Conservation (phyloP, 805 yeast genomes). For the Wickerhamomyces pijperi region DNA sequence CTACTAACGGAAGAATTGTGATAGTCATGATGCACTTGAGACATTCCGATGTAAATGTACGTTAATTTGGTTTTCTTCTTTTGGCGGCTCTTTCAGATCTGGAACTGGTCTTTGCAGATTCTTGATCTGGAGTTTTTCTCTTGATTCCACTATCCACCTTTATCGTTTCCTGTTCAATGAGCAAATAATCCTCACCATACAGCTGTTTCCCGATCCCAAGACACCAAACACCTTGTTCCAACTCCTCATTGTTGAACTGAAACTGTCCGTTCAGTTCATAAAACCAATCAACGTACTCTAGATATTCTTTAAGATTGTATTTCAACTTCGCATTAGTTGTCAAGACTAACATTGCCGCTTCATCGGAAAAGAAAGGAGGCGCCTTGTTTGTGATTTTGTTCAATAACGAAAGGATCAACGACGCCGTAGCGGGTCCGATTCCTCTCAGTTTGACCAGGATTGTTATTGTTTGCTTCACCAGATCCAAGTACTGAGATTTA, state of each 20-base stretch:
- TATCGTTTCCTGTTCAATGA: no score
- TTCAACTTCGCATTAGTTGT: constrained; percentile 8
- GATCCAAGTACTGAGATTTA: constrained; percentile 4
- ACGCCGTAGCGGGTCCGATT: constrained; percentile 20
- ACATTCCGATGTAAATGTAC: no score
- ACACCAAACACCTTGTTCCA: constrained; percentile 18
- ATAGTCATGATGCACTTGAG: no score
- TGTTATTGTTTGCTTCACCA: constrained; percentile 6
- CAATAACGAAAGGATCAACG: constrained; percentile 13
- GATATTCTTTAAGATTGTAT: constrained; percentile 14
- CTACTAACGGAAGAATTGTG: no score
- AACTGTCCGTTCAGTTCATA: constrained; percentile 6
- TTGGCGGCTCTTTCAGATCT: no score
- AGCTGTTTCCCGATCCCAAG: constrained; percentile 1
- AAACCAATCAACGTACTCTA: constrained; percentile 8
- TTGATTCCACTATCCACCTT: no score
- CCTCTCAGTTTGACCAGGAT: constrained; percentile 11
- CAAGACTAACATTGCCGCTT: constrained; percentile 12
- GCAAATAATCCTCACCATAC: constrained; percentile 1
- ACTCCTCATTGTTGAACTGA: constrained; percentile 5
- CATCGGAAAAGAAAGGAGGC: constrained; percentile 20
- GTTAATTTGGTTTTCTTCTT: no score
- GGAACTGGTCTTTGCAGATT: no score
- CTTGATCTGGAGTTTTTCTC: no score
- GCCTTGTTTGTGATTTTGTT: constrained; percentile 7